Evolutionary conservation across 1,284 basidiomycete genomes (phyloP).

Genomic region (Cystobasidium slooffiae): DNA sequence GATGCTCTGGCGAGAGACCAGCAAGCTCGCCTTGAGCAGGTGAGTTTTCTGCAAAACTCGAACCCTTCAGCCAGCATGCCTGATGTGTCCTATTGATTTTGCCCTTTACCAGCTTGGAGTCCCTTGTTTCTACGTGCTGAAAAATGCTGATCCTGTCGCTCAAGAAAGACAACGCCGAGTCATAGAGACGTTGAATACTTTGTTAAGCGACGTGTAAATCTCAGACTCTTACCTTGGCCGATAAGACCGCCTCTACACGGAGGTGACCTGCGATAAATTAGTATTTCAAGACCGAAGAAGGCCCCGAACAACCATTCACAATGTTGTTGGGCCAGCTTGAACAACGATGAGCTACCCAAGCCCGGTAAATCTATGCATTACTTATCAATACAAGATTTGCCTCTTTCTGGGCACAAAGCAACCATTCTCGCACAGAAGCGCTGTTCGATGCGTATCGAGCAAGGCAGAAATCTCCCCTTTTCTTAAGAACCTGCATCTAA

Average conservation of each 20-base stretch:
- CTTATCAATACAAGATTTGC: too few relatives aligned
- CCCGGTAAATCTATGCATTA: too few relatives aligned
- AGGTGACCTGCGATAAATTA: not conserved
- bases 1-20: slow-evolving; percentile 27
- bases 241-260: not conserved
- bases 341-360: too few relatives aligned
- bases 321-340: too few relatives aligned
- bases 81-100: not conserved
- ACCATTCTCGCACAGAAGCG: too few relatives aligned
- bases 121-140: slow-evolving; percentile 32
- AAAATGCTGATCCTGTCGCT: slow-evolving; percentile 31
- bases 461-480: not conserved
- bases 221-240: not conserved
- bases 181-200: slow-evolving; percentile 23
- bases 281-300: too few relatives aligned
- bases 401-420: too few relatives aligned
- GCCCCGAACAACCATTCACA: too few relatives aligned
- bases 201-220: slow-evolving; percentile 18
- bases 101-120: slow-evolving; percentile 28
- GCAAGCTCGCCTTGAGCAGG: slow-evolving; percentile 31
- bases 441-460: not conserved
- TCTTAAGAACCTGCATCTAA: not conserved
- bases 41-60: too few relatives aligned
- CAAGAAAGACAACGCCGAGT: slow-evolving; percentile 36
- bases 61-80: not conserved